These are phyloP conservation scores for Pleoardoris graminearum DNA, from an alignment of 2,329 filamentous ascomycete genomes.

Conservation along the genomic window DNA sequence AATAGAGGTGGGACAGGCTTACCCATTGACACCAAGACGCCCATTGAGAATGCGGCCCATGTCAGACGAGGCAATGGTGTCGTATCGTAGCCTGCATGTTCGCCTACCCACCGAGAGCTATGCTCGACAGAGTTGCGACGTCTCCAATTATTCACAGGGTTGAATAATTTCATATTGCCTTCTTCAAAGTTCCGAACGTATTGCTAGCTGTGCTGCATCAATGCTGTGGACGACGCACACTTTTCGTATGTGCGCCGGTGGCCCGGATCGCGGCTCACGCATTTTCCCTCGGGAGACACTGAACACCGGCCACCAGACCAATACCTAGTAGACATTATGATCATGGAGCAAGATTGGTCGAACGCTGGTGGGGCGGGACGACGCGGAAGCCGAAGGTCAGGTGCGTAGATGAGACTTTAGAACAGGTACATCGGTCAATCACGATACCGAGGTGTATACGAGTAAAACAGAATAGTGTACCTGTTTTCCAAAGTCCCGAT, in stretches of 20 bases:
- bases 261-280: neutral
- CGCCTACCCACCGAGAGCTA: slow-evolving; percentile 17
- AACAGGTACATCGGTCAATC: neutral
- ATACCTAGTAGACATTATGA: neutral
- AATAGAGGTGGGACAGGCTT: neutral
- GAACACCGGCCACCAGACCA: neutral
- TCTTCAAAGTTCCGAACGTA: neutral
- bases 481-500: too few relatives aligned
- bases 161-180: slow-evolving; percentile 20
- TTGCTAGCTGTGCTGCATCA: neutral
- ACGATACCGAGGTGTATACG: neutral
- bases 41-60: slow-evolving; percentile 28
- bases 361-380: neutral
- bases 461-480: neutral
- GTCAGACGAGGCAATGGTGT: slow-evolving; percentile 28
- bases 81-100: slow-evolving; percentile 30
- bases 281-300: neutral
- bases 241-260: neutral
- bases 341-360: neutral
- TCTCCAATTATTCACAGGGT: slow-evolving; percentile 22
- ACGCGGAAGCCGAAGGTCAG: neutral
- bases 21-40: slow-evolving; percentile 37
- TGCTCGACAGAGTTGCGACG: slow-evolving; percentile 19
- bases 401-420: neutral
- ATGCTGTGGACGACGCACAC: neutral